Evolutionary conservation across 225 moss, liverwort and hornwort genomes (phyloP), one percentile per base, ranked within the genome.

Genomic region (Polytrichum formosum): DNA sequence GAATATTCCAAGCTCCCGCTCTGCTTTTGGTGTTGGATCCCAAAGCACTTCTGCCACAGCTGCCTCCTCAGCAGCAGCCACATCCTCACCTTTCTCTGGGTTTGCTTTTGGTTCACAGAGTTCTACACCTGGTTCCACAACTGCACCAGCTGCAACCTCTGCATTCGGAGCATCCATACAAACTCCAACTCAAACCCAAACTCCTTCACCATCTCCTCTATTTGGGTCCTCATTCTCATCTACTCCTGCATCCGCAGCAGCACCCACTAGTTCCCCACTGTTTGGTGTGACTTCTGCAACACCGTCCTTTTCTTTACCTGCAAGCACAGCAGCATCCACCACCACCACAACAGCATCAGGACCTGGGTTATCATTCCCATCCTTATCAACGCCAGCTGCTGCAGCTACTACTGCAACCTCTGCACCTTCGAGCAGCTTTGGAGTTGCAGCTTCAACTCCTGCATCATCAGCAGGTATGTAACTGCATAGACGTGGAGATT

Each of bases 51-150:
- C 71, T 35, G 63, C 74, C 20, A 16, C 68, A 64, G 28, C 76
- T 16, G 25, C 80, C 22, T 58, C 70, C 23, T 59, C 86, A 13
- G 65, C 76, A 55, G 66, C 78, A 18, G 26, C 76, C 61, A 8
- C 73, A 6, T 25, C 75, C 35, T 73, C 67, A 71, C 67, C 87
- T 18, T 83, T 87, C 26, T 65, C 81, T 63, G 87, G 81, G 7
- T 83, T 87, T 69, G 70, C 81, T 55, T 81, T 81, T 53, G 74
- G 81, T 64, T 68, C 83, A 65, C 74, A 74, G 58, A 86, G 77
- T 61, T 66, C 64, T 22, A 65, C 74, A 67, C 61, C 83, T 25
- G 63, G 72, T 23, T n/a, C 72, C 6, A 54, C 72, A 22, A 29
- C 73, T 29, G 64, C 78, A 35, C 74, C 63, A 55, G 75, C 74